Percentiles rank a stretch among this genome's conserved stretches.
These are phyloP conservation scores for Nicotiana tabacum DNA, from an alignment of 257 asterid genomes.

Conservation along the genomic window DNA sequence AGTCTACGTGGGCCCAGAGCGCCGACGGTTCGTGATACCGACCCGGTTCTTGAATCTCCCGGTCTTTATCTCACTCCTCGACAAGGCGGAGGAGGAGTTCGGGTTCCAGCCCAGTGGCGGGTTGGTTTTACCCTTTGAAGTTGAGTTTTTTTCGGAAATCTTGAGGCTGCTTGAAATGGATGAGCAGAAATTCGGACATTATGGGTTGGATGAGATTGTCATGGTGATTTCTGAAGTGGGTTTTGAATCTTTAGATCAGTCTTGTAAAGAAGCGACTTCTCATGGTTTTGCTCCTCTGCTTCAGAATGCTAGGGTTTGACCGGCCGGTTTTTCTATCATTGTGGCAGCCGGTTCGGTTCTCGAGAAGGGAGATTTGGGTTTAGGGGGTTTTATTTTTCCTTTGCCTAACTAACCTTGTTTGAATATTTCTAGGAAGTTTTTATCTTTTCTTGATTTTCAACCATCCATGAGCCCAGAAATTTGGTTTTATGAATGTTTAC, in stretches of 20 bases:
- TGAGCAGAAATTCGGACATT: slow-evolving; percentile 37
- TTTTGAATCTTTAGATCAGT: slow-evolving; percentile 18
- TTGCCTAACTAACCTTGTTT: not conserved
- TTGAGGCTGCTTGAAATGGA: slow-evolving; percentile 40
- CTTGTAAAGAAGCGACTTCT: slow-evolving; percentile 40
- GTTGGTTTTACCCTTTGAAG: slow-evolving; percentile 50
- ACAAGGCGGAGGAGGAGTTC: slow-evolving; percentile 65
- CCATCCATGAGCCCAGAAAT: slow-evolving; percentile 19
- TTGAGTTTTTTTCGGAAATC: slow-evolving; percentile 34
- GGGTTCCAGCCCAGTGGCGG: slow-evolving; percentile 54
- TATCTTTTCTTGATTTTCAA: not conserved
- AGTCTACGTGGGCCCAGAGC: slow-evolving; percentile 52
- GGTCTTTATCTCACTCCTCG: slow-evolving; percentile 41
- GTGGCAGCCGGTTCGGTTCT: no score
- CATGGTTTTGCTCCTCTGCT: slow-evolving; percentile 38
- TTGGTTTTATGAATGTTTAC: slow-evolving; percentile 3
- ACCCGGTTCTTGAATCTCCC: slow-evolving; percentile 59
- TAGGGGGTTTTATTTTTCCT: not conserved
- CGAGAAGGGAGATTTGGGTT: not conserved
- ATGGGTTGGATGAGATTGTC: slow-evolving; percentile 42
- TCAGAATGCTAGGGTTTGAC: slow-evolving; percentile 44
- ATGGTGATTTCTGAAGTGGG: slow-evolving; percentile 27
- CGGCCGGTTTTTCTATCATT: not conserved
- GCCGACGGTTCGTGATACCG: slow-evolving; percentile 54
- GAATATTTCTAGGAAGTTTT: not conserved